Conservation (phyloP, 1,139 yeast species). For the Martiniozyma asiatica region DNA sequence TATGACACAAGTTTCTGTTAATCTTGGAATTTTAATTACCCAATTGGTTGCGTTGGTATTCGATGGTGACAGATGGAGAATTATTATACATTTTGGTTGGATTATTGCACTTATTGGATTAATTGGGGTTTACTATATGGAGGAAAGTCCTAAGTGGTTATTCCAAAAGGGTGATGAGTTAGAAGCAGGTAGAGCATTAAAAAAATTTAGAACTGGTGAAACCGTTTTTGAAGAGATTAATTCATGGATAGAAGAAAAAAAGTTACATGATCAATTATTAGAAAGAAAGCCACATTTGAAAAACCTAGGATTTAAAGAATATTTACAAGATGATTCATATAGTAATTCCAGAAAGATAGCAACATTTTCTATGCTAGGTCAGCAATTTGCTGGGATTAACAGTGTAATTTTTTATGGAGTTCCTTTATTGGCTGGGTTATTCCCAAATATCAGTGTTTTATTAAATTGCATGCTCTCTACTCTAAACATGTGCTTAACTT, state of each 20-base stretch:
- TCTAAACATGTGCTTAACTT: conserved; percentile 63
- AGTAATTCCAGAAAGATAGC: conserved; percentile 52
- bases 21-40: conserved; percentile 70
- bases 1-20: conserved; percentile 77
- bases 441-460: conserved; percentile 58
- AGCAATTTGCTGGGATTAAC: conserved; percentile 88
- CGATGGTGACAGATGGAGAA: conserved; percentile 59
- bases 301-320: conserved; percentile 24
- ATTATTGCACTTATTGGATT: conserved; percentile 40
- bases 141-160: conserved; percentile 84
- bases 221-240: conserved; percentile 13
- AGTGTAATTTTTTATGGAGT: conserved; percentile 90
- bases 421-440: conserved; percentile 52
- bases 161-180: conserved; percentile 21
- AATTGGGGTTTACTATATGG: conserved; percentile 28
- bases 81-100: conserved; percentile 48
- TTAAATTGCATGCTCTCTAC: conserved; percentile 67
- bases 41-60: conserved; percentile 72
- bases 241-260: conserved; percentile 18
- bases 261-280: conserved; percentile 9
- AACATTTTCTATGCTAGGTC: conserved; percentile 68
- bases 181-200: too few species aligned
- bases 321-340: conserved; percentile 40
- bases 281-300: conserved; percentile 13
- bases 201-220: conserved; percentile 13